Evolutionary conservation across 495 filamentous ascomycete genomes (phyloP), one percentile per base, ranked within the genome.

Genomic region (Tuber umbilicatum): DNA sequence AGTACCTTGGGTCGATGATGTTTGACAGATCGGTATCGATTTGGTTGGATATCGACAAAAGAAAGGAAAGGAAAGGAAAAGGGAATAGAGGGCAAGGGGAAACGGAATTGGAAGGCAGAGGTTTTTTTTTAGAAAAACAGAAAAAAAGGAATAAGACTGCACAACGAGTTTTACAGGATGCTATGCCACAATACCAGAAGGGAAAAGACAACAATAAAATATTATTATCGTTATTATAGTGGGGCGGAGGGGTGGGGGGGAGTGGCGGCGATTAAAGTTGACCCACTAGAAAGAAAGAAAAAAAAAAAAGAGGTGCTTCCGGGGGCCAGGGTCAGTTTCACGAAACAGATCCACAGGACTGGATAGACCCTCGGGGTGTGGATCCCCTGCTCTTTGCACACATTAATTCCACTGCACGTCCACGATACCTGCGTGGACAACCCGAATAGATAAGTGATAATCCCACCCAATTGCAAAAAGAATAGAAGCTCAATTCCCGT

Each of bases 1-100:
- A 47, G 72, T 78, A 78, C 76, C 76, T 78, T 78, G 75, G 76
- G 68, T 79, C 72, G 78, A 78, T 74, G 77, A 73, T 60, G 77
- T 79, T 79, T 79, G 76, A 78, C 76, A 78, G 71, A 79, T 79
- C 71, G 69, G 72, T 70, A 70, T 70, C 75, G 75, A 73, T 78
- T 67, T 74, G 69, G 71, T 78, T 73, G 76, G 73, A 55, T 55
- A 69, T 55, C 38, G n/a, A n/a, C 64, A 27, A 55, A 55, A 60
- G 38, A 14, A 43, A 43, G 42, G 68, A 47, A 23, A 23, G 17
- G 1, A 47, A 47, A 27, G 3, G 16, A 27, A 60, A 16, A 14
- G 10, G 10, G 0, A 60, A 60, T 27, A 60, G 27, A 27, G 23
- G 27, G 55, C 14, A 35, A 31, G n/a, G 9, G 27, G 55, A 16